phyloP scores from a whole-genome alignment of 1,139 yeast genomes.

The Suhomyces wounanorum region DNA sequence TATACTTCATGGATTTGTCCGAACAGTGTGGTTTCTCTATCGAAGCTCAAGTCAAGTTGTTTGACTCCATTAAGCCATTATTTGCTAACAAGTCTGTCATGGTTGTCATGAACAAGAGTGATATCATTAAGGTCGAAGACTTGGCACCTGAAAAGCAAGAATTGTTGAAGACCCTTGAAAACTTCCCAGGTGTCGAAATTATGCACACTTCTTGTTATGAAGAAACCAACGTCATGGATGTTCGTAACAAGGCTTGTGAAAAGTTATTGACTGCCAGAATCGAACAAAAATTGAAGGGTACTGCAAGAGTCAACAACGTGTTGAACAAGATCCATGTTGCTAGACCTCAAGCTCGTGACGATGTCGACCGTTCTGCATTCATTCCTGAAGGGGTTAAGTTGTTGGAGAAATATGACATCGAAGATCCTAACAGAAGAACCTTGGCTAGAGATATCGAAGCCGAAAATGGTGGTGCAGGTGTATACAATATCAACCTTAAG shows the following conservation, averaged over 20 bases:
- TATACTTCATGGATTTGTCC: constrained; percentile 96
- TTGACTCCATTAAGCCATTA: constrained; percentile 94
- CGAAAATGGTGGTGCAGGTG: constrained; percentile 99
- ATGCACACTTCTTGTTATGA: constrained; percentile 92
- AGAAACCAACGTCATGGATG: constrained; percentile 94
- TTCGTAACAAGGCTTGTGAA: constrained; percentile 96
- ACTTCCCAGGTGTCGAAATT: constrained; percentile 82
- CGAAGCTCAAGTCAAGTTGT: constrained; percentile 95
- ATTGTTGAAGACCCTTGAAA: constrained; percentile 61
- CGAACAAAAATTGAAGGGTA: constrained; percentile 93
- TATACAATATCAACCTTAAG: constrained; percentile 87
- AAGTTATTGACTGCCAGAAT: constrained; percentile 92
- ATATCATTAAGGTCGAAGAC: constrained; percentile 83
- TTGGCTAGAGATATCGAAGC: constrained; percentile 88
- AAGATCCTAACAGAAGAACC: constrained; percentile 79
- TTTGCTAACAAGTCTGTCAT: constrained; percentile 95
- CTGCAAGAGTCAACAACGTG: constrained; percentile 85
- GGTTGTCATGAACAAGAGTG: constrained; percentile 94
- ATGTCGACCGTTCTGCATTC: constrained; percentile 70
- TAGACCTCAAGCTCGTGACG: constrained; percentile 86
- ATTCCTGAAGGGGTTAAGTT: constrained; percentile 74
- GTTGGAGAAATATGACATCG: constrained; percentile 67
- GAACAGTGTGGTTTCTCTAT: constrained; percentile 99
- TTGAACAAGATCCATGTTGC: constrained; percentile 96
- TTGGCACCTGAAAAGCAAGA: constrained; percentile 75